Conservation (phyloP, 2,329 filamentous ascomycete genomes). For the Thyridium curvatum region DNA sequence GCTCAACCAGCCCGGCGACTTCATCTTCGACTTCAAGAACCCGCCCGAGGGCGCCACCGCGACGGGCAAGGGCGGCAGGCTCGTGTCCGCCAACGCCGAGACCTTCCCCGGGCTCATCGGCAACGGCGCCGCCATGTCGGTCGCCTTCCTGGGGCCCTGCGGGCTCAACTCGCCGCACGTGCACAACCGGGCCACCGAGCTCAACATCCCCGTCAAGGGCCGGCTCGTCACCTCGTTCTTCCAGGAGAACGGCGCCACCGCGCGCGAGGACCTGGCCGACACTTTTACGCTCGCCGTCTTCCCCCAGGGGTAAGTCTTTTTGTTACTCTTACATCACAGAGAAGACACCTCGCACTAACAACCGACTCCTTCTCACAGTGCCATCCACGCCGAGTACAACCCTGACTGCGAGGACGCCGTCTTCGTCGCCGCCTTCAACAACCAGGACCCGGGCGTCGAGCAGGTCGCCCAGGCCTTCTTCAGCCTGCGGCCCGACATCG, state of each 20-base stretch:
- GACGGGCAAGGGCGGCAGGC: slow-evolving; percentile 11
- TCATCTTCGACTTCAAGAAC: slow-evolving; percentile 34
- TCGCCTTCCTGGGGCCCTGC: slow-evolving; percentile 12
- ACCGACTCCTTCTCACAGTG: no score
- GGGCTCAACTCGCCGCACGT: neutral
- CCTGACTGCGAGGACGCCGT: neutral
- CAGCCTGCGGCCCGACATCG: neutral
- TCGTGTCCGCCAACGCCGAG: slow-evolving; percentile 34
- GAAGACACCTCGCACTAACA: no score
- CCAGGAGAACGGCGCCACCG: neutral
- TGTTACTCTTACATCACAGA: neutral
- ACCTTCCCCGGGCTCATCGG: slow-evolving; percentile 41
- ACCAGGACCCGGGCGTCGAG: neutral
- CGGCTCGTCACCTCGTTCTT: neutral
- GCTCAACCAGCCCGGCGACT: slow-evolving; percentile 26
- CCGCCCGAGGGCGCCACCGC: neutral
- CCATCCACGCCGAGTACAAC: neutral
- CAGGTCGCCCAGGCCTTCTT: neutral
- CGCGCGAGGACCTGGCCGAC: neutral
- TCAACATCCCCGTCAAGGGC: neutral
- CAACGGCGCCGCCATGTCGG: slow-evolving; percentile 31
- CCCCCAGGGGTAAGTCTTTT: neutral
- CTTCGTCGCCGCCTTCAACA: neutral
- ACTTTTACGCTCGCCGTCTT: neutral
- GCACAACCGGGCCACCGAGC: slow-evolving; percentile 2